Evolutionary conservation across 2,329 filamentous ascomycete genomes (phyloP), one percentile per base, ranked within the genome.

Genomic region (Iodosphaeria phyllophila): DNA sequence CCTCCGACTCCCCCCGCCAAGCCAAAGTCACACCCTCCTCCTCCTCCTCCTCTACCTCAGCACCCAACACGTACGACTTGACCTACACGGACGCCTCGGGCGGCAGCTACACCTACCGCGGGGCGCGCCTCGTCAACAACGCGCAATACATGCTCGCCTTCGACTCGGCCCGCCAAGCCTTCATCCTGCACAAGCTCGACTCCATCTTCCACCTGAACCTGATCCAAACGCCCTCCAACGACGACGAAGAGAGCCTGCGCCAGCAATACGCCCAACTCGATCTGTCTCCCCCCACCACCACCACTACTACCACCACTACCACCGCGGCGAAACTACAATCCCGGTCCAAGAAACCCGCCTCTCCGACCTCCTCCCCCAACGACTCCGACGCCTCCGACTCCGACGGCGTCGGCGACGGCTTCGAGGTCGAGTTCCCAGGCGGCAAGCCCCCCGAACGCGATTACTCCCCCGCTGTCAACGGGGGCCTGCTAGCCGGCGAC

Each of bases 191-290:
- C 52, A 71, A 70, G 25, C 57, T 93, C 27, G 69, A 80, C 42
- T 75, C 73, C n/a, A 72, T 73, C 19, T 76, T 92, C 50, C 74
- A 80, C 40, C 84, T 92, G 74, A 93, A 92, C 47, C 52, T 92
- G 27, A 70, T 66, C 26, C 68, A 63, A 28, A 70, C 70, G 9
- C 78, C 75, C 3, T 64, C 60, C 34, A 73, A 74, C 38, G 54
- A 59, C 27, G 67, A 79, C 35, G 50, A 60, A 26, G 63, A 65
- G 16, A 67, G 62, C 38, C 56, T 91, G 20, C 60, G 66, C 23
- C 61, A 68, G 24, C 61, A 74, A 40, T 72, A 79, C 41, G 58
- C 69, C 7, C 78, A 79, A 31, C 58, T 89, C 18, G 56, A 58
- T 13, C 47, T 30, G 20, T 31, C 34, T 11, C 30, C 37, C 26